Percentiles rank a stretch among this genome's conserved stretches.
Conservation (phyloP, 2,329 filamentous ascomycete species). For the Monosporascus sp. region DNA sequence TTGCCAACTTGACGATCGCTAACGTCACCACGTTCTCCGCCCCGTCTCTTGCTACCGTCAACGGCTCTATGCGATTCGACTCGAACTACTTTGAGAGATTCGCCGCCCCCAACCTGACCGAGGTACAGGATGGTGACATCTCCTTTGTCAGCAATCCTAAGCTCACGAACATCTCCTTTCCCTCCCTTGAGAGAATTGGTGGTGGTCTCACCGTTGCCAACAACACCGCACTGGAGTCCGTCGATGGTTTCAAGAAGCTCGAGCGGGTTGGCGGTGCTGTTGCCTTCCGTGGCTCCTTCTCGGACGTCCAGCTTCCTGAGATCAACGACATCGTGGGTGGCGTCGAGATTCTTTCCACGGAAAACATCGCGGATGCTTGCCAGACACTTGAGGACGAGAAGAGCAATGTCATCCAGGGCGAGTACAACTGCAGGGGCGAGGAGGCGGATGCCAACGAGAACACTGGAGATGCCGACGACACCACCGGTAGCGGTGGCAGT, state of each 20-base stretch:
- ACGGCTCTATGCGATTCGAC: constrained; percentile 79
- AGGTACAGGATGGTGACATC: constrained; percentile 53
- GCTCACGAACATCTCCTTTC: constrained; percentile 72
- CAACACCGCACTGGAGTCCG: constrained; percentile 68
- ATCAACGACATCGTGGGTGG: constrained; percentile 66
- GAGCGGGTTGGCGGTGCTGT: constrained; percentile 72
- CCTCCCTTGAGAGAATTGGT: constrained; percentile 60
- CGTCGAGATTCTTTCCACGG: constrained; percentile 65
- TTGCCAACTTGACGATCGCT: constrained; percentile 75
- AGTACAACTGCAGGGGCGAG: constrained; percentile 45
- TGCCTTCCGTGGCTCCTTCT: constrained; percentile 80
- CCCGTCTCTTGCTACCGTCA: constrained; percentile 68
- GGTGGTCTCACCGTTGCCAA: constrained; percentile 82
- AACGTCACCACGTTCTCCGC: constrained; percentile 72
- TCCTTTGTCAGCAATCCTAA: constrained; percentile 60
- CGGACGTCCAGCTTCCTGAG: constrained; percentile 61
- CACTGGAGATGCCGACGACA: constrained; percentile 24
- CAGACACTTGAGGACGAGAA: constrained; percentile 43
- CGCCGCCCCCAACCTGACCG: constrained; percentile 65
- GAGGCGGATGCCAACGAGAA: constrained; percentile 49
- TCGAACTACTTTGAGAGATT: constrained; percentile 66
- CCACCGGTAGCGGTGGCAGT: constrained; percentile 17
- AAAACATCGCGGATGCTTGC: constrained; percentile 54
- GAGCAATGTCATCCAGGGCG: constrained; percentile 43
- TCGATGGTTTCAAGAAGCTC: constrained; percentile 66